A percentile compares a stretch with the other conserved stretches of the same genome.
These are phyloP conservation scores for Crithidia thermophila DNA, from an alignment of 208 protist species.

Conservation along the genomic window DNA sequence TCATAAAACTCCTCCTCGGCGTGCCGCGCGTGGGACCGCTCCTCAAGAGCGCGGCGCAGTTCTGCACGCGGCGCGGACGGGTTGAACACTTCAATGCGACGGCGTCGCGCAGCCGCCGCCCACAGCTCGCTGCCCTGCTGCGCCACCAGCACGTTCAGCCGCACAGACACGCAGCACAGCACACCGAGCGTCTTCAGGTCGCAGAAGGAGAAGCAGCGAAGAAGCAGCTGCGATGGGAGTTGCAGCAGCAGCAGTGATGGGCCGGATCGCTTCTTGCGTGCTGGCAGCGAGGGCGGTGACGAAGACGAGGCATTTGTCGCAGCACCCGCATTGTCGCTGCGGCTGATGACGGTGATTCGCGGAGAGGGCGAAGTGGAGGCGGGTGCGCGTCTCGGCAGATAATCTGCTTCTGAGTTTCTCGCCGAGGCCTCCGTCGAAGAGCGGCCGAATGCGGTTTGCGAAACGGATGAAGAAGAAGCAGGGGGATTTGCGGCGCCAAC, in stretches of 20 bases:
- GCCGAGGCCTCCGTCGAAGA: background rate
- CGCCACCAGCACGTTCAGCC: conserved; percentile 28
- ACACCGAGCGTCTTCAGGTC: conserved; percentile 26
- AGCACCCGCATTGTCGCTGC: no score
- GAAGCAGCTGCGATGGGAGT: conserved; percentile 22
- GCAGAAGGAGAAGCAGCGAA: conserved; percentile 33
- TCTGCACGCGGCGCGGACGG: conserved; percentile 10
- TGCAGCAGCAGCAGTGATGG: conserved; percentile 2
- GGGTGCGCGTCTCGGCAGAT: background rate
- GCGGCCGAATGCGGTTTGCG: no score
- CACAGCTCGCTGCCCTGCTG: conserved; percentile 28
- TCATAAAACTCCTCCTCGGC: conserved; percentile 37
- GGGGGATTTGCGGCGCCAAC: background rate
- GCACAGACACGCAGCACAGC: conserved; percentile 29
- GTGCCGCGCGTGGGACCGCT: conserved; percentile 19
- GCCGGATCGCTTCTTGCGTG: background rate
- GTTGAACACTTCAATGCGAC: conserved; percentile 15
- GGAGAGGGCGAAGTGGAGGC: background rate
- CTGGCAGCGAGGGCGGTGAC: background rate
- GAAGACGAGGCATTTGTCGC: background rate
- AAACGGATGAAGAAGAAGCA: background rate
- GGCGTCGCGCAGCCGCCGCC: conserved; percentile 23
- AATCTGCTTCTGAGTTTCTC: background rate
- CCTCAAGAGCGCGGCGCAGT: conserved; percentile 8
- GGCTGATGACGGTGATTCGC: no score